These are phyloP conservation scores for Elongisporangium undulatum DNA, from an alignment of 352 stramenopile genomes.

Conservation along the genomic window DNA sequence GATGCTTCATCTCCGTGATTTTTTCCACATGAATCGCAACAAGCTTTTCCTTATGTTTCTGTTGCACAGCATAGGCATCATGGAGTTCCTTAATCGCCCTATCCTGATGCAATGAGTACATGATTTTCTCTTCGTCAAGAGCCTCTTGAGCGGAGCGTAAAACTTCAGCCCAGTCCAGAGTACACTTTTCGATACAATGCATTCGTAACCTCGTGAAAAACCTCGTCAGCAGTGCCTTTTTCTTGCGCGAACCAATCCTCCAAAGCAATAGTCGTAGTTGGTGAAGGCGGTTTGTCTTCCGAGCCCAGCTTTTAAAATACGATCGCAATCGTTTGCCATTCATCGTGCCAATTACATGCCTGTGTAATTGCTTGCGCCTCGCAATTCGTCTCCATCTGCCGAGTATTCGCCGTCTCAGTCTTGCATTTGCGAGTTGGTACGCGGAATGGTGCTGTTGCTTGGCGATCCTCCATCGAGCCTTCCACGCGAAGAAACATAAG, in stretches of 20 bases:
- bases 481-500: conserved; percentile 25
- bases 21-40: conserved; percentile 13
- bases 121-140: conserved; percentile 39
- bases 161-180: conserved; percentile 31
- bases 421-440: conserved; percentile 6
- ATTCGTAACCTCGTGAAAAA: conserved; percentile 21
- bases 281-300: conserved; percentile 5
- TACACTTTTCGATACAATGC: conserved; percentile 20
- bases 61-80: conserved; percentile 13
- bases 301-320: neutral
- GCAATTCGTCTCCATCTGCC: conserved; percentile 10
- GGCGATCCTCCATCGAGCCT: conserved; percentile 13
- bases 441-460: conserved; percentile 11
- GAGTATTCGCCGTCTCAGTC: conserved; percentile 12
- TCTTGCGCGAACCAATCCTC: neutral
- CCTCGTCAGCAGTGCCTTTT: neutral
- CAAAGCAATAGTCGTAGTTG: conserved; percentile 3
- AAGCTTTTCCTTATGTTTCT: conserved; percentile 16
- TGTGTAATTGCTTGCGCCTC: neutral
- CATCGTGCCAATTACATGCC: neutral
- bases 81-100: conserved; percentile 28
- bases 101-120: conserved; percentile 30
- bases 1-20: conserved; percentile 10
- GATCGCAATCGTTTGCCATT: neutral
- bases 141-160: conserved; percentile 30